These are phyloP conservation scores for Exophiala dermatitidis DNA, from an alignment of 2,329 filamentous ascomycete species.

Conservation along the genomic window DNA sequence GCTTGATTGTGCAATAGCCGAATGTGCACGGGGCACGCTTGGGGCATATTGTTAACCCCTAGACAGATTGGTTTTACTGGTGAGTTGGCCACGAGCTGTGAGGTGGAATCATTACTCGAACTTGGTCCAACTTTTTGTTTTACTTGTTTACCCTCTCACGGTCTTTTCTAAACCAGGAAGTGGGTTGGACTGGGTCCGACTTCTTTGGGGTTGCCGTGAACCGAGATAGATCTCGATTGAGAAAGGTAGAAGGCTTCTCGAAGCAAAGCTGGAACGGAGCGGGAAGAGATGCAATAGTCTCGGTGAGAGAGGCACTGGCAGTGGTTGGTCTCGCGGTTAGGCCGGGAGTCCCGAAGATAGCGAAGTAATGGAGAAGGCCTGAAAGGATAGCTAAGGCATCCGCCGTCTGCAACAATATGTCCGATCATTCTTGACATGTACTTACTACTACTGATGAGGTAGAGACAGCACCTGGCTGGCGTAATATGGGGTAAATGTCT, in stretches of 20 bases:
- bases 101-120: background rate
- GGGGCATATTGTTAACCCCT: background rate
- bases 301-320: background rate
- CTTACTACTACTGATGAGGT: background rate
- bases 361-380: no score
- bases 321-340: background rate
- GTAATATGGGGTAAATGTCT: no score
- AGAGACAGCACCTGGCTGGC: no score
- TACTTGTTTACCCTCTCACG: background rate
- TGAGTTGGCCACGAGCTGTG: background rate
- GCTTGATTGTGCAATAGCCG: background rate
- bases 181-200: background rate
- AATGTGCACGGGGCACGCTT: background rate
- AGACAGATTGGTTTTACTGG: background rate
- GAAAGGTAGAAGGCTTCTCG: slow-evolving; percentile 13
- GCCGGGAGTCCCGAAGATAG: no score
- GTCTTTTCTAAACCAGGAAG: background rate
- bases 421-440: background rate
- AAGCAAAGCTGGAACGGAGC: slow-evolving; percentile 5
- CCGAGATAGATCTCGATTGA: slow-evolving; percentile 12
- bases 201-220: slow-evolving; percentile 10
- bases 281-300: background rate
- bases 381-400: no score
- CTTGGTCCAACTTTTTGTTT: background rate
- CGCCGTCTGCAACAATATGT: no score